A percentile compares a stretch with the other conserved stretches of the same genome.
Evolutionary conservation across 2,329 filamentous ascomycete species (phyloP).

Genomic region (Paramyrothecium sp.): DNA sequence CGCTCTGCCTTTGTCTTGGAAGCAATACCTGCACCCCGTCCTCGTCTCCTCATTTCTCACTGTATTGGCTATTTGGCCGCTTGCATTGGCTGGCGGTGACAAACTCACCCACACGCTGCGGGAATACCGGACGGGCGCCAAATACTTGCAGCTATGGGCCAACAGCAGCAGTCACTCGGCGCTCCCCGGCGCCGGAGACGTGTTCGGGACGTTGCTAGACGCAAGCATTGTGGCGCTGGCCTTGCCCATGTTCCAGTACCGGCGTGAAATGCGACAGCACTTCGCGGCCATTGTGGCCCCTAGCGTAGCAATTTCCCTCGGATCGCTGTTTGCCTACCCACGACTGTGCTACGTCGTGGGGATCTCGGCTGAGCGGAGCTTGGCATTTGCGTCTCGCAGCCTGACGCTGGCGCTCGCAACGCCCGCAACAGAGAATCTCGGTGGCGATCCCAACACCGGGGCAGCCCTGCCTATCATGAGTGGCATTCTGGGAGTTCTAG

Average conservation of each 20-base stretch:
- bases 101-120: constrained; percentile 38
- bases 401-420: constrained; percentile 60
- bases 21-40: constrained; percentile 56
- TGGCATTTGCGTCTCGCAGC: constrained; percentile 56
- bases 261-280: constrained; percentile 51
- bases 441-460: constrained; percentile 54
- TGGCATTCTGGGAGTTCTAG: constrained; percentile 56
- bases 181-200: constrained; percentile 54
- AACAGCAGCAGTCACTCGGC: constrained; percentile 17
- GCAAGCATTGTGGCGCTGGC: constrained; percentile 58
- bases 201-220: constrained; percentile 54
- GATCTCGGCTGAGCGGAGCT: constrained; percentile 48
- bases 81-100: constrained; percentile 44
- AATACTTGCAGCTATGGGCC: constrained; percentile 52
- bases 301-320: constrained; percentile 48
- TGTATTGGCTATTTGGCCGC: constrained; percentile 50
- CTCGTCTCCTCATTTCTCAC: constrained; percentile 53
- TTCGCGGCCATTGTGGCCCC: constrained; percentile 54
- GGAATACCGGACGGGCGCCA: constrained; percentile 50
- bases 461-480: constrained; percentile 58
- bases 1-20: constrained; percentile 45
- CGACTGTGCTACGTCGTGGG: constrained; percentile 50
- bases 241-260: constrained; percentile 60
- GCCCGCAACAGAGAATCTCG: constrained; percentile 54
- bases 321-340: constrained; percentile 58